These are phyloP conservation scores for Penicillium sp. DNA, from an alignment of 2,329 filamentous ascomycete species.

Conservation along the genomic window DNA sequence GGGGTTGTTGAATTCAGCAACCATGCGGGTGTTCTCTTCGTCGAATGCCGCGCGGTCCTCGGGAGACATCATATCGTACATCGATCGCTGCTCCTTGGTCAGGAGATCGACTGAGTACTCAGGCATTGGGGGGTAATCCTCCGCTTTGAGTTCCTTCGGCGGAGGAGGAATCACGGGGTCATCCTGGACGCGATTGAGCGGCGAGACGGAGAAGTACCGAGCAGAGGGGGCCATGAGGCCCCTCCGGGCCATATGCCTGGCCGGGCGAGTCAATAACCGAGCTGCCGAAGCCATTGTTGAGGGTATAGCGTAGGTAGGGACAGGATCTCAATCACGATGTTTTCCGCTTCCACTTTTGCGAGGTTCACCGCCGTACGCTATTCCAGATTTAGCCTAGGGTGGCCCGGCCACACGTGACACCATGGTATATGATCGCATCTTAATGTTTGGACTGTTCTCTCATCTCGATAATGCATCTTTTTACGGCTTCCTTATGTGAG, in stretches of 20 bases:
- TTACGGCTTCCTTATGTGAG: not conserved
- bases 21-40: slow-evolving; percentile 34
- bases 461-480: not conserved
- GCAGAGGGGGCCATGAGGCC: slow-evolving; percentile 23
- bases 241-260: slow-evolving; percentile 33
- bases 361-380: slow-evolving; percentile 14
- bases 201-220: slow-evolving; percentile 38
- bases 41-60: slow-evolving; percentile 39
- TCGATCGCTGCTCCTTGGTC: slow-evolving; percentile 33
- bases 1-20: slow-evolving; percentile 40
- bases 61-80: slow-evolving; percentile 41
- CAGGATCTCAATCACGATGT: slow-evolving; percentile 17
- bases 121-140: slow-evolving; percentile 31
- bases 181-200: slow-evolving; percentile 33
- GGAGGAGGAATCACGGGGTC: slow-evolving; percentile 33
- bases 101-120: slow-evolving; percentile 40
- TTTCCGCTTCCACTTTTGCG: slow-evolving; percentile 19
- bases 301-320: slow-evolving; percentile 15
- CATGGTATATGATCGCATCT: not conserved
- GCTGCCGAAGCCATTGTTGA: slow-evolving; percentile 41
- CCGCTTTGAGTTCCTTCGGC: slow-evolving; percentile 28
- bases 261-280: slow-evolving; percentile 39
- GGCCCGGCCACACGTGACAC: not conserved
- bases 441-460: not conserved
- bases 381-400: not conserved